Evolutionary conservation across 257 asterid genomes (phyloP).

Genomic region (Primulina eburnea): DNA sequence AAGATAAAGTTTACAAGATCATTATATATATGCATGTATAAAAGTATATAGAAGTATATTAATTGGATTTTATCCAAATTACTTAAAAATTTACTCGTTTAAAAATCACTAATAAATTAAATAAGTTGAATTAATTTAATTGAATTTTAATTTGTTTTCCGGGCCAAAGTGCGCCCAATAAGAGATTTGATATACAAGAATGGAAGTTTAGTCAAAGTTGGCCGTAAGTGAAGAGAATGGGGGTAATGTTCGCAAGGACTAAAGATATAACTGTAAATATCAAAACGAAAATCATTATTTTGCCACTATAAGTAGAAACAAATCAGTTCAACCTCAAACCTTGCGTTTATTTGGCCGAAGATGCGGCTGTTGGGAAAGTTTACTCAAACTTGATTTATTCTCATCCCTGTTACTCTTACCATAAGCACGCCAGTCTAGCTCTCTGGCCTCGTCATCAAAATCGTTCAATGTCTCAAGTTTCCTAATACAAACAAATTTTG

Average conservation of each 20-base stretch:
- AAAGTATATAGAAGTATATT: no score
- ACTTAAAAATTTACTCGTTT: no score
- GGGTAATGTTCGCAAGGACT: background rate
- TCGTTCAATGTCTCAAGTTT: constrained; percentile 83
- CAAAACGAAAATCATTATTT: background rate
- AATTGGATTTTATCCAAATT: no score
- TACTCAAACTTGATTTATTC: constrained; percentile 33
- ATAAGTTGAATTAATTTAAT: no score
- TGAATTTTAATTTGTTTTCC: no score
- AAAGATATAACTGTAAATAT: background rate
- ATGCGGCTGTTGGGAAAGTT: constrained; percentile 40
- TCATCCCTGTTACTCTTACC: constrained; percentile 34
- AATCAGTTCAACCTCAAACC: background rate
- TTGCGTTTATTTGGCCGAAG: constrained; percentile 47
- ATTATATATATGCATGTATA: no score
- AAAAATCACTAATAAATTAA: no score
- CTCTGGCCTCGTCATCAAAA: constrained; percentile 77
- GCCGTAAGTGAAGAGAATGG: no score
- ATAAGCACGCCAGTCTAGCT: constrained; percentile 32
- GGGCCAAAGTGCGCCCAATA: no score
- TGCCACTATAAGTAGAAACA: background rate
- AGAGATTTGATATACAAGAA: no score
- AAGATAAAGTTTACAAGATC: no score
- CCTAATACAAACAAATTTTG: constrained; percentile 36
- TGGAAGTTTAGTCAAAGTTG: no score